Evolutionary conservation across 441 rosid genomes (phyloP).

Genomic region (Syzygium syzygioides): DNA sequence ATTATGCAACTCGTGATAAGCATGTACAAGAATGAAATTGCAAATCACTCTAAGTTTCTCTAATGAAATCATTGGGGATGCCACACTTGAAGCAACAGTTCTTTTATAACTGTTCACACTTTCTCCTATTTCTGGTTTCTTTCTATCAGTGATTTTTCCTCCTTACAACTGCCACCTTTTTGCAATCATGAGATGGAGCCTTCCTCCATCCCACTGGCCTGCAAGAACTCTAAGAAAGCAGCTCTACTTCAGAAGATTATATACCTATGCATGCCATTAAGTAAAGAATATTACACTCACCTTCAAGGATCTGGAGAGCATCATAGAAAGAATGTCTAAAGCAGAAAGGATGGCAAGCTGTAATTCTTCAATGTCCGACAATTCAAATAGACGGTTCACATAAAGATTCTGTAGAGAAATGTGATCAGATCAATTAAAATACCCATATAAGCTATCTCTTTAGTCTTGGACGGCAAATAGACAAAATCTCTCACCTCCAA

Average conservation of each 20-base stretch:
- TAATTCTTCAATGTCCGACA: conserved; percentile 79
- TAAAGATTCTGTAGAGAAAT: conserved; percentile 52
- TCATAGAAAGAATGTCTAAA: conserved; percentile 50
- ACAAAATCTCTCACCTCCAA: conserved; percentile 65
- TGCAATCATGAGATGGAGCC: not conserved
- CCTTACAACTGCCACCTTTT: not conserved
- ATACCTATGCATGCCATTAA: not conserved
- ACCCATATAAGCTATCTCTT: not conserved
- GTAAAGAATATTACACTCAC: conserved; percentile 26
- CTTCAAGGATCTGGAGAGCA: conserved; percentile 64
- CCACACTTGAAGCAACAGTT: not conserved
- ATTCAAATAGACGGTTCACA: conserved; percentile 58
- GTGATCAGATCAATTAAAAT: conserved; percentile 10
- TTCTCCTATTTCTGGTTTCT: not conserved
- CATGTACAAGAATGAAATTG: not conserved
- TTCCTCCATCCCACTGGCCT: not conserved
- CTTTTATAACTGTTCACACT: not conserved
- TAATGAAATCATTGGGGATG: not conserved
- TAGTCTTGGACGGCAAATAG: conserved; percentile 2
- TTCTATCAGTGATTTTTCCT: not conserved
- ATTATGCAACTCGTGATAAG: not conserved
- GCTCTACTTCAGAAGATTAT: not conserved
- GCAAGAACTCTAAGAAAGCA: not conserved
- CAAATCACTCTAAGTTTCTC: not conserved
- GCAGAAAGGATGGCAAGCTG: conserved; percentile 71